Evolutionary conservation across 495 filamentous ascomycete genomes (phyloP).

Genomic region (Hypoxylon lenormandii): DNA sequence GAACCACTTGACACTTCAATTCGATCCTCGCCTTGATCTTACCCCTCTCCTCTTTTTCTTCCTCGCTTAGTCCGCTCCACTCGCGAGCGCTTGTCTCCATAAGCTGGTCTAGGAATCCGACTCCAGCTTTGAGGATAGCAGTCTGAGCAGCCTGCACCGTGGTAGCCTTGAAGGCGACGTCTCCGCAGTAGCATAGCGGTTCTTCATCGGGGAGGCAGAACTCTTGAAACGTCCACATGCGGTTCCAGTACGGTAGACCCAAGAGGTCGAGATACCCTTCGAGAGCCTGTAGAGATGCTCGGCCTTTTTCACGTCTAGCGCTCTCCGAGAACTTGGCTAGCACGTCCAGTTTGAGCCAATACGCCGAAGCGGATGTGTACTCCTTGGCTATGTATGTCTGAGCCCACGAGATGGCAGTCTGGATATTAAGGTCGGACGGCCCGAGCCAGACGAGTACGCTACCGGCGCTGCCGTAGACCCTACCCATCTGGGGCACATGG

Average conservation of each 20-base stretch:
- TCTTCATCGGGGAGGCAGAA: slow-evolving; percentile 11
- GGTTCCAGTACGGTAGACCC: slow-evolving; percentile 15
- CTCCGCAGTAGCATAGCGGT: slow-evolving; percentile 13
- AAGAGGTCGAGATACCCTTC: slow-evolving; percentile 18
- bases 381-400: slow-evolving; percentile 14
- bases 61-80: neutral
- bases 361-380: slow-evolving; percentile 8
- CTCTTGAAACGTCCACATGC: slow-evolving; percentile 25
- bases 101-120: slow-evolving; percentile 1
- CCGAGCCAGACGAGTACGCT: slow-evolving; percentile 37
- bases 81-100: neutral
- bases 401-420: slow-evolving; percentile 1
- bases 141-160: neutral
- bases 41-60: neutral
- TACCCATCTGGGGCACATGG: slow-evolving; percentile 37
- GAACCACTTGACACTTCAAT: neutral
- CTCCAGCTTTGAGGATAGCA: slow-evolving; percentile 3
- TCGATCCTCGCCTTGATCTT: neutral
- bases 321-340: slow-evolving; percentile 8
- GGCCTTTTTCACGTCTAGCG: slow-evolving; percentile 2
- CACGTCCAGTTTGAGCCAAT: slow-evolving; percentile 6
- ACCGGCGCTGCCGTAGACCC: slow-evolving; percentile 15
- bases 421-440: slow-evolving; percentile 10
- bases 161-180: slow-evolving; percentile 6
- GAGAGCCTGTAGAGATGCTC: slow-evolving; percentile 6